Percentiles rank a stretch among this genome's conserved stretches.
These are phyloP conservation scores for Pseudozyma sp. DNA, from an alignment of 1,284 basidiomycete species.

Conservation along the genomic window DNA sequence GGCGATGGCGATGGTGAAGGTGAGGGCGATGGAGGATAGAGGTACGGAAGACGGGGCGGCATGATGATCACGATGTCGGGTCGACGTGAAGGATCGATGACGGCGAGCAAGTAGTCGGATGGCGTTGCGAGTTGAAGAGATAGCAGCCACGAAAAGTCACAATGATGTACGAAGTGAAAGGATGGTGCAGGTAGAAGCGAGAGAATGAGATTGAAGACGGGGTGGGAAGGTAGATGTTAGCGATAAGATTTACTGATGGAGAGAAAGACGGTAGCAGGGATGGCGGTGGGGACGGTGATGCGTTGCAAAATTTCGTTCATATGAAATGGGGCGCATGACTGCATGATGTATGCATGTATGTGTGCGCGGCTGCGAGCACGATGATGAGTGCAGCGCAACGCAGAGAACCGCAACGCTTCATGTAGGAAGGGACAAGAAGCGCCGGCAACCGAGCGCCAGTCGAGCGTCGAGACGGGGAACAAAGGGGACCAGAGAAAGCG, in stretches of 20 bases:
- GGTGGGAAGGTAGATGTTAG: constrained; percentile 40
- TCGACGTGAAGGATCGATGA: neutral
- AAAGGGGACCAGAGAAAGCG: constrained; percentile 1
- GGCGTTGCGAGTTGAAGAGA: no score
- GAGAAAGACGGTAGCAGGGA: neutral
- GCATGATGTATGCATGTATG: neutral
- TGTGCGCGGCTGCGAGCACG: constrained; percentile 2
- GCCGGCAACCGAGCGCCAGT: neutral
- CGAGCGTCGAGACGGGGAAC: constrained; percentile 3
- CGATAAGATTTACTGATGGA: constrained; percentile 22
- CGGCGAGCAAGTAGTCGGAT: no score
- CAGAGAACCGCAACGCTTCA: no score
- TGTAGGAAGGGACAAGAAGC: no score
- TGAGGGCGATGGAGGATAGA: constrained; percentile 32
- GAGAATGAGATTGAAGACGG: neutral
- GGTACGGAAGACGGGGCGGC: constrained; percentile 8
- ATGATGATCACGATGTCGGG: constrained; percentile 20
- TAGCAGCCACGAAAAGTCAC: neutral
- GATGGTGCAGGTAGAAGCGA: constrained; percentile 10
- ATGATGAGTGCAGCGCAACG: neutral
- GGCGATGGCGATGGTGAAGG: constrained; percentile 19
- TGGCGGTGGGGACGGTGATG: constrained; percentile 13
- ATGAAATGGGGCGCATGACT: constrained; percentile 1
- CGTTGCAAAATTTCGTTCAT: constrained; percentile 14
- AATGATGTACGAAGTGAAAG: neutral